phyloP scores from a whole-genome alignment of 495 filamentous ascomycete genomes.

The Neurospora hispaniola region DNA sequence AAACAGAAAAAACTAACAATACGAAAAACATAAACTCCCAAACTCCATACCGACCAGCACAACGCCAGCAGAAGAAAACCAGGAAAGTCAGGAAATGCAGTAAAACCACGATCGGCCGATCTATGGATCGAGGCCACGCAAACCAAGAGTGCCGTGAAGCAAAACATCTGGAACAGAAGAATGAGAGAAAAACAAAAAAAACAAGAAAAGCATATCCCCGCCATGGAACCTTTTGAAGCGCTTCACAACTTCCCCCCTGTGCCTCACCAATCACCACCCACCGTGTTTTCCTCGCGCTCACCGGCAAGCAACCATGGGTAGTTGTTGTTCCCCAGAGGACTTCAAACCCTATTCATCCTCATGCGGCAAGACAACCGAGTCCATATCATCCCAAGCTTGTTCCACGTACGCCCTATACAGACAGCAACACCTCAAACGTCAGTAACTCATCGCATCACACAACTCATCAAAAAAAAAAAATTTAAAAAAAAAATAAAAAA shows the following conservation, averaged over 20 bases:
- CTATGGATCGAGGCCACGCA: neutral
- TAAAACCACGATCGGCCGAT: neutral
- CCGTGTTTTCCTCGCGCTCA: neutral
- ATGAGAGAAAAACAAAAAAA: neutral
- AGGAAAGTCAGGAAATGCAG: neutral
- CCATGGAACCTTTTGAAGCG: neutral
- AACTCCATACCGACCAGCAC: neutral
- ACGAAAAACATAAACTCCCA: neutral
- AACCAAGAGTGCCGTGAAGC: neutral
- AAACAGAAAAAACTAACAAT: neutral
- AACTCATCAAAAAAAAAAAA: too few relatives aligned
- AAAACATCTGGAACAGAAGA: neutral
- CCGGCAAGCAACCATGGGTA: neutral
- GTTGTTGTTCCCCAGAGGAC: neutral
- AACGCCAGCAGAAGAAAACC: neutral
- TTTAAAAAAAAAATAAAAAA: neutral
- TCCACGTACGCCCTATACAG: constrained; percentile 8
- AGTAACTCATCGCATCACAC: too few relatives aligned
- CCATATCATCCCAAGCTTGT: constrained; percentile 6
- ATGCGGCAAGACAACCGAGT: constrained; percentile 12
- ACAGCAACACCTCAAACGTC: too few relatives aligned
- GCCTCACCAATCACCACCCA: neutral
- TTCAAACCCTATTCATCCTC: neutral
- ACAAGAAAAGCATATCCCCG: neutral
- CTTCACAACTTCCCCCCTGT: neutral